These are phyloP conservation scores for Withania somnifera DNA, from an alignment of 305 asterid genomes.

Conservation along the genomic window DNA sequence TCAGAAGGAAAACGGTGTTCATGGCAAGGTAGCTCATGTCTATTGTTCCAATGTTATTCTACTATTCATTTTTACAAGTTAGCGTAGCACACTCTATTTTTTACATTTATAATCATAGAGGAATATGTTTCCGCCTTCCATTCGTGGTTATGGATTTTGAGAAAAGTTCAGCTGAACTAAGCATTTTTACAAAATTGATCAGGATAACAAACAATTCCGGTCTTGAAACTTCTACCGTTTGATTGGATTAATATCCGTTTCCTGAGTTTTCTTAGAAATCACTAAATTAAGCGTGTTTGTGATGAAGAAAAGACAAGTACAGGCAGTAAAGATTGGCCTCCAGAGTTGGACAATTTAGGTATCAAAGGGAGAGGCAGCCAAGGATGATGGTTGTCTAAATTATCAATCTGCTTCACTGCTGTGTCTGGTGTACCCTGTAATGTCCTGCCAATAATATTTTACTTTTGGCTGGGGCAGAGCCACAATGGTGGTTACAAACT, in stretches of 20 bases:
- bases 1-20: slow-evolving; percentile 50
- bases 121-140: background rate
- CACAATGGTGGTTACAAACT: background rate
- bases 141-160: background rate
- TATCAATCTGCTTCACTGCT: background rate
- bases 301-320: background rate
- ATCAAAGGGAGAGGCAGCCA: background rate
- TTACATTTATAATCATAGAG: background rate
- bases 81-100: background rate
- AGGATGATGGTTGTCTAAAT: background rate
- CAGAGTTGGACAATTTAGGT: background rate
- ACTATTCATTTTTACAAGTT: background rate
- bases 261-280: background rate
- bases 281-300: background rate
- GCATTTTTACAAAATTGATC: background rate
- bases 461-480: background rate
- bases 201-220: background rate
- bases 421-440: background rate
- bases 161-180: background rate
- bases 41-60: background rate
- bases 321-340: background rate
- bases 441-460: background rate
- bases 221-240: background rate
- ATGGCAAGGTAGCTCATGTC: slow-evolving; percentile 39
- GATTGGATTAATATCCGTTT: background rate